Conservation (phyloP, 2,329 filamentous ascomycete species). For the Botrytis galanthina region DNA sequence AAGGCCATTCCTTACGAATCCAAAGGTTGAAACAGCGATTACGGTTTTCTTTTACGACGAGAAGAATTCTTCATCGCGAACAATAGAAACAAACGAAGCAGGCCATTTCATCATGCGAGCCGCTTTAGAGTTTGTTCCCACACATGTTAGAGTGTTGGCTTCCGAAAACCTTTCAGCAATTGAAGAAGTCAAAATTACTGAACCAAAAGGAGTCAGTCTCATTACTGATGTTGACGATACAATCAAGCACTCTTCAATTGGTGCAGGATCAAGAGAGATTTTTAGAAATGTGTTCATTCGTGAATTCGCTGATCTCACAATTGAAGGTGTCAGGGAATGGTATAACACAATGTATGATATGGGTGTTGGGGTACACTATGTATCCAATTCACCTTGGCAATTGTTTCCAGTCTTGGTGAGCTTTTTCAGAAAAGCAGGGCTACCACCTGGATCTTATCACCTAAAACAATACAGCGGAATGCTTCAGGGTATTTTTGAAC, state of each 20-base stretch:
- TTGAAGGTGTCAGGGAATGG: slow-evolving; percentile 89
- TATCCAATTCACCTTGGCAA: slow-evolving; percentile 99
- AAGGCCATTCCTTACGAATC: slow-evolving; percentile 84
- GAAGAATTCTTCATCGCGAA: slow-evolving; percentile 74
- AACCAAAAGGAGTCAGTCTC: slow-evolving; percentile 77
- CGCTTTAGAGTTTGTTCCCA: slow-evolving; percentile 84
- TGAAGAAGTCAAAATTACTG: slow-evolving; percentile 73
- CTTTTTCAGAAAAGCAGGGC: slow-evolving; percentile 75
- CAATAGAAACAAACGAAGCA: slow-evolving; percentile 79
- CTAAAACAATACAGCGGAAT: slow-evolving; percentile 96
- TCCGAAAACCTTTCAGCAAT: slow-evolving; percentile 81
- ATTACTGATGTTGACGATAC: slow-evolving; percentile 99
- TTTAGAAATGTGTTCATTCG: slow-evolving; percentile 95
- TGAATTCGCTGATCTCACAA: slow-evolving; percentile 74
- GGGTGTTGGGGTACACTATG: slow-evolving; percentile 90
- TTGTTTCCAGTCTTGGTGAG: slow-evolving; percentile 84
- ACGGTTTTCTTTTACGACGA: slow-evolving; percentile 97
- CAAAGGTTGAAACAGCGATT: slow-evolving; percentile 72
- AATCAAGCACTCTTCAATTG: slow-evolving; percentile 91
- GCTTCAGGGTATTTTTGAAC: slow-evolving; percentile 97
- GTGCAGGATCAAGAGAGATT: slow-evolving; percentile 83
- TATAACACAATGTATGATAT: slow-evolving; percentile 73
- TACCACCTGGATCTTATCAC: slow-evolving; percentile 88
- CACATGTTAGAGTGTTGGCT: slow-evolving; percentile 81
- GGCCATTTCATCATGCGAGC: slow-evolving; percentile 84